Conservation (phyloP, 2,329 filamentous ascomycete genomes). For the Didymella sp. region DNA sequence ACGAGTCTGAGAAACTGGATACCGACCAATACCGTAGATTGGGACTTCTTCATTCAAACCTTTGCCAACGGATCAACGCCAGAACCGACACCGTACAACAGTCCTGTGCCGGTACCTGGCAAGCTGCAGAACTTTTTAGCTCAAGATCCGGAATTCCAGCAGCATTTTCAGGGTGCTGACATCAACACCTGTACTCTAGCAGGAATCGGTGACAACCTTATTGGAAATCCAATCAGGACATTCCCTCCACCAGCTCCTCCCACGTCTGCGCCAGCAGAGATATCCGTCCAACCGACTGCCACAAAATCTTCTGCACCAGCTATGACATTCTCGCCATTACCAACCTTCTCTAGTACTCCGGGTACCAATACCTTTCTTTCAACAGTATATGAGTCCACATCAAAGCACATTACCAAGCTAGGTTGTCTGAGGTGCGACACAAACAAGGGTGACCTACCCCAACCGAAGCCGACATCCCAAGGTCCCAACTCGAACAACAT, state of each 20-base stretch:
- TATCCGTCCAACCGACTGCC: not conserved
- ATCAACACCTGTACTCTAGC: conserved; percentile 38
- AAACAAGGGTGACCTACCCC: conserved; percentile 6
- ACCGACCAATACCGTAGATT: conserved; percentile 34
- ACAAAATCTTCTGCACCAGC: not conserved
- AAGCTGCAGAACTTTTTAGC: conserved; percentile 35
- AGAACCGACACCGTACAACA: not conserved
- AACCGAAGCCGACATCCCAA: conserved; percentile 7
- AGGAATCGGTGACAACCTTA: not conserved
- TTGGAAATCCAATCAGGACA: conserved; percentile 6
- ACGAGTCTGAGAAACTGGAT: conserved; percentile 23
- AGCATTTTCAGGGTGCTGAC: conserved; percentile 36
- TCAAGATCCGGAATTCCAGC: conserved; percentile 25
- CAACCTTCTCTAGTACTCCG: conserved; percentile 16
- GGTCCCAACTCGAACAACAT: conserved; percentile 8
- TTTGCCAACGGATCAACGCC: conserved; percentile 16
- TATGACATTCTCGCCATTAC: not conserved
- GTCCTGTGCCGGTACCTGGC: conserved; percentile 30
- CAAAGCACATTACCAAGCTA: conserved; percentile 35
- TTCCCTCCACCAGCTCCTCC: conserved; percentile 2
- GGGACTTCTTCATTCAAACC: conserved; percentile 37
- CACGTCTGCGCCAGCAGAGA: conserved; percentile 5
- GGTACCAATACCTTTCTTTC: conserved; percentile 36
- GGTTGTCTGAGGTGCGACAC: conserved; percentile 36
- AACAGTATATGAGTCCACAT: conserved; percentile 35